Evolutionary conservation across 352 stramenopile species (phyloP).

Genomic region (Phytophthora megakarya): DNA sequence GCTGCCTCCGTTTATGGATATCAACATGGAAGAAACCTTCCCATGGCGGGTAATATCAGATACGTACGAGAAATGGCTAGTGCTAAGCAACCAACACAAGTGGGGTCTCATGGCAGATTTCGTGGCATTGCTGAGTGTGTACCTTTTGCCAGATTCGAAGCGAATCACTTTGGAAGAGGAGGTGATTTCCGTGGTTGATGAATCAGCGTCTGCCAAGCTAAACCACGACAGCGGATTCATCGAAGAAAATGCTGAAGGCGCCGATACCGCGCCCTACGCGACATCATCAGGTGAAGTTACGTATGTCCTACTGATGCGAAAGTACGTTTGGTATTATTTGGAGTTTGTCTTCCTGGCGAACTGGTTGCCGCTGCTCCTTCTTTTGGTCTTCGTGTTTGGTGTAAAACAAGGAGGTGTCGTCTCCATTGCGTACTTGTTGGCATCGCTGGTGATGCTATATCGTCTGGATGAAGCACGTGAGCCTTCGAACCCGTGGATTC

Average conservation of each 20-base stretch:
- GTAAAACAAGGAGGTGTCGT: slow-evolving; percentile 67
- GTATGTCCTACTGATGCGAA: slow-evolving; percentile 61
- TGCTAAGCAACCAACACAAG: slow-evolving; percentile 72
- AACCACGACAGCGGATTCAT: slow-evolving; percentile 1
- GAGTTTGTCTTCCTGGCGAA: slow-evolving; percentile 64
- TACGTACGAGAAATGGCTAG: slow-evolving; percentile 68
- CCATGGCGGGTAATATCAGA: slow-evolving; percentile 64
- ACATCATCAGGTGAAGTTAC: slow-evolving; percentile 43
- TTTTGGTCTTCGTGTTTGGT: slow-evolving; percentile 78
- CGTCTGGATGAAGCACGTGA: slow-evolving; percentile 70
- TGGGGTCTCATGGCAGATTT: slow-evolving; percentile 84
- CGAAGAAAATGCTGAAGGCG: slow-evolving; percentile 10
- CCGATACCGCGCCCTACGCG: slow-evolving; percentile 1
- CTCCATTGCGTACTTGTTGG: slow-evolving; percentile 80
- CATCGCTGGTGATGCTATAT: slow-evolving; percentile 77
- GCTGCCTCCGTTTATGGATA: slow-evolving; percentile 58
- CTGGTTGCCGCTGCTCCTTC: slow-evolving; percentile 73
- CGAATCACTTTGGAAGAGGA: slow-evolving; percentile 36
- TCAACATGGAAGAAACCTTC: slow-evolving; percentile 62
- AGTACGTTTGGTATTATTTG: slow-evolving; percentile 74
- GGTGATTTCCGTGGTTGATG: slow-evolving; percentile 40
- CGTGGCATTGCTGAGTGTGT: slow-evolving; percentile 63
- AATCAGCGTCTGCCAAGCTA: slow-evolving; percentile 24
- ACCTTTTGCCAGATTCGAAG: slow-evolving; percentile 70
- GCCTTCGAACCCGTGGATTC: slow-evolving; percentile 67